Percentiles rank a stretch among this genome's conserved stretches.
Conservation (phyloP, 2,329 filamentous ascomycete genomes). For the Phoma sp. region DNA sequence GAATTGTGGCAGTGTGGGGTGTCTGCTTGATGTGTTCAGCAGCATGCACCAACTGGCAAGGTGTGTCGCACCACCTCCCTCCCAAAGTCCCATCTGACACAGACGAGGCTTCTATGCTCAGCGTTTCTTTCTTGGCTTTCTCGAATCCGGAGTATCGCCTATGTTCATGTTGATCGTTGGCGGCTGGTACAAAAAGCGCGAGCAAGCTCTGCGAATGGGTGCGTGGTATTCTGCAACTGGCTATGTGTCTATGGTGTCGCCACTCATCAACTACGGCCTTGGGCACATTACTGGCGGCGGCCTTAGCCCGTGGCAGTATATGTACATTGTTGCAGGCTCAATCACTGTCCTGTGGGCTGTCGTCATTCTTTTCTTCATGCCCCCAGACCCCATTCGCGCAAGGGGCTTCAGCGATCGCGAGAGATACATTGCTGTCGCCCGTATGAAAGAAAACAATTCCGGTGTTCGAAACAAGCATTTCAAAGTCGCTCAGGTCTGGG, state of each 20-base stretch:
- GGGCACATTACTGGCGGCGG: slow-evolving; percentile 35
- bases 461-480: slow-evolving; percentile 74
- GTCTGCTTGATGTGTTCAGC: slow-evolving; percentile 41
- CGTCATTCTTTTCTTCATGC: slow-evolving; percentile 48
- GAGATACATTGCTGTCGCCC: slow-evolving; percentile 64
- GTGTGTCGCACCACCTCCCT: no score
- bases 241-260: slow-evolving; percentile 38
- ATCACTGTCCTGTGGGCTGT: slow-evolving; percentile 37
- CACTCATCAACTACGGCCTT: slow-evolving; percentile 42
- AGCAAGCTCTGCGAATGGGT: slow-evolving; percentile 68
- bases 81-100: no score
- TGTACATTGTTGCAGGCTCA: slow-evolving; percentile 40
- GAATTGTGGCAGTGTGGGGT: slow-evolving; percentile 53
- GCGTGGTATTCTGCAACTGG: slow-evolving; percentile 67
- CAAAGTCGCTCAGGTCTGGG: slow-evolving; percentile 68
- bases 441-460: slow-evolving; percentile 75
- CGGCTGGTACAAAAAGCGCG: slow-evolving; percentile 59
- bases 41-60: no score
- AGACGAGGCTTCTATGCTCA: slow-evolving; percentile 54
- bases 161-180: slow-evolving; percentile 52
- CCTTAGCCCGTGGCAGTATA: slow-evolving; percentile 38
- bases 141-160: slow-evolving; percentile 62
- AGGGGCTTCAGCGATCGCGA: slow-evolving; percentile 47
- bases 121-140: slow-evolving; percentile 60
- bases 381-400: slow-evolving; percentile 51